Conservation (phyloP, 2,329 filamentous ascomycete genomes). For the Ophiostoma fasciatum region DNA sequence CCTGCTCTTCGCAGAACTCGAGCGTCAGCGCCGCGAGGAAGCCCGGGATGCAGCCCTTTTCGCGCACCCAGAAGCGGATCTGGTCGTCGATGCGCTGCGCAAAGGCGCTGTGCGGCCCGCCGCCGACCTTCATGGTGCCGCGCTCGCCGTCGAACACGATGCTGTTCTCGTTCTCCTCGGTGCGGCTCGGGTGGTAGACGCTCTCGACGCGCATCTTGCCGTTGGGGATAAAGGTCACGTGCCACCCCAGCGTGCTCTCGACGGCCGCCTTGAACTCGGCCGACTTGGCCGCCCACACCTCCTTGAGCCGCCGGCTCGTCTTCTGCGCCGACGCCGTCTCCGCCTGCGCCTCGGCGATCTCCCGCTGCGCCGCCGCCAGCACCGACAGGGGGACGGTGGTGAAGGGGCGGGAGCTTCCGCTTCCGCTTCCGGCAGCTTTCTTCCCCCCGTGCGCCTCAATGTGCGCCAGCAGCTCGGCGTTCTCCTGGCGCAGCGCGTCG, state of each 20-base stretch:
- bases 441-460: constrained; percentile 36
- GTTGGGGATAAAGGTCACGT: constrained; percentile 91
- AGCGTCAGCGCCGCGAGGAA: constrained; percentile 83
- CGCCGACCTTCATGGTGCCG: constrained; percentile 95
- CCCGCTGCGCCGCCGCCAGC: constrained; percentile 59
- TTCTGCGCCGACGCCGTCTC: constrained; percentile 66
- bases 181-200: constrained; percentile 60
- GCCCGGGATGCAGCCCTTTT: constrained; percentile 83
- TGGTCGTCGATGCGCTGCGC: constrained; percentile 70
- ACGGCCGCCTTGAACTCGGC: constrained; percentile 93
- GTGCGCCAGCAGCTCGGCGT: constrained; percentile 64
- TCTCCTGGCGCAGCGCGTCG: constrained; percentile 64
- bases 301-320: constrained; percentile 69
- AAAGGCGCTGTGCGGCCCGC: constrained; percentile 75
- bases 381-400: constrained; percentile 62
- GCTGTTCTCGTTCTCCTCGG: constrained; percentile 55
- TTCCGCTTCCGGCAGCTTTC: background rate
- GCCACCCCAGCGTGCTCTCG: constrained; percentile 83
- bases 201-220: constrained; percentile 86
- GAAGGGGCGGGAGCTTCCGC: constrained; percentile 15
- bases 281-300: constrained; percentile 77
- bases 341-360: constrained; percentile 56
- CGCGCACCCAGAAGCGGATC: constrained; percentile 92
- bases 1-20: constrained; percentile 74
- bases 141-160: constrained; percentile 84